These are phyloP conservation scores for Rhododendron ovatum DNA, from an alignment of 148 eudicot species.

Conservation along the genomic window DNA sequence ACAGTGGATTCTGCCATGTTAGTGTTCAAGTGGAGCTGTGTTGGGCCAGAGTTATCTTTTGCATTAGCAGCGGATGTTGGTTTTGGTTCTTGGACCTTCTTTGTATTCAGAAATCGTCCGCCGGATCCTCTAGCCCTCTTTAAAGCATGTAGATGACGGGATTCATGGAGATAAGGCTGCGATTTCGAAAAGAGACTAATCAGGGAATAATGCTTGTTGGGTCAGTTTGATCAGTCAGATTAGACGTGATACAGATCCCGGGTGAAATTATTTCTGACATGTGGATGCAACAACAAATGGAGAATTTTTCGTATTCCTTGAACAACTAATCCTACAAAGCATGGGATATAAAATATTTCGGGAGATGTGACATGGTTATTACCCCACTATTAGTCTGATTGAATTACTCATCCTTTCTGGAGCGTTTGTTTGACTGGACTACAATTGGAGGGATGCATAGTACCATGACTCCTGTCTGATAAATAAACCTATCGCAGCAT, in stretches of 20 bases:
- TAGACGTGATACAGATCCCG: neutral
- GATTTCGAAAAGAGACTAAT: neutral
- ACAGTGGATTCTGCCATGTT: slow-evolving; percentile 18
- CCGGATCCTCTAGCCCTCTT: slow-evolving; percentile 73
- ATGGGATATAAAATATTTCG: neutral
- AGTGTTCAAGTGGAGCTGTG: slow-evolving; percentile 19
- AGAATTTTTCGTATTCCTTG: neutral
- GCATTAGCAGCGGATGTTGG: slow-evolving; percentile 6
- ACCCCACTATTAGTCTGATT: neutral
- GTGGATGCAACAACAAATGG: neutral
- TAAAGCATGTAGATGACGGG: slow-evolving; percentile 66
- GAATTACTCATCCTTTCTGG: neutral
- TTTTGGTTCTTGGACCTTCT: slow-evolving; percentile 35
- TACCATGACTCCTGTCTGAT: neutral
- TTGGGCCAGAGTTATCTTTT: slow-evolving; percentile 18
- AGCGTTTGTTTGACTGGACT: neutral
- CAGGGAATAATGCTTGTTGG: slow-evolving; percentile 3
- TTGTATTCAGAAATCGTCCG: slow-evolving; percentile 61
- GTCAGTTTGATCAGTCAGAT: neutral
- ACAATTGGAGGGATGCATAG: neutral
- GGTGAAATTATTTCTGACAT: neutral
- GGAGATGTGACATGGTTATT: neutral
- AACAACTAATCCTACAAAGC: neutral
- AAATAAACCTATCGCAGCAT: neutral
- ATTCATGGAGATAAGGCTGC: slow-evolving; percentile 77